A percentile compares a stretch with the other conserved stretches of the same genome.
Evolutionary conservation across 176 grass and related monocot species (phyloP).

Genomic region (Lolium rigidum): DNA sequence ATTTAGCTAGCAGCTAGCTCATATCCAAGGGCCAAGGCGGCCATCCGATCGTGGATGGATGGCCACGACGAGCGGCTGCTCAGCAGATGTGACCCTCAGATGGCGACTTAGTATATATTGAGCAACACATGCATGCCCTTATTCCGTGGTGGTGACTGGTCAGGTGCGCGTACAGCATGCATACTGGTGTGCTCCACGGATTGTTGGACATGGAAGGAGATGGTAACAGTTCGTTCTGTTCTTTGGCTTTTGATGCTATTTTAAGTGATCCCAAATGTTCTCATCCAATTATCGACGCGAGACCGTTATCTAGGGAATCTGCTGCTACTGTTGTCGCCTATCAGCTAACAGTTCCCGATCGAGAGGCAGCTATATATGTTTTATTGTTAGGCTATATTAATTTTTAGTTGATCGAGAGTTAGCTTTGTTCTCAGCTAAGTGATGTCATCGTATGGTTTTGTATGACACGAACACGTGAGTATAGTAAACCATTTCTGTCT

Average conservation of each 20-base stretch:
- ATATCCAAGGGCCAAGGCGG: not conserved
- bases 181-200: not conserved
- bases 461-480: too few relatives aligned
- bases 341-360: not conserved
- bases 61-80: not conserved
- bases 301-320: not conserved
- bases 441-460: too few relatives aligned
- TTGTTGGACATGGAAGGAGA: not conserved
- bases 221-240: not conserved
- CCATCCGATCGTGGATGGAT: not conserved
- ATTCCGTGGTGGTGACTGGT: not conserved
- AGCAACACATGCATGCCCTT: not conserved
- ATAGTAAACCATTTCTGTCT: too few relatives aligned
- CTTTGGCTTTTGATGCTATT: not conserved
- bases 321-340: not conserved
- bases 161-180: not conserved
- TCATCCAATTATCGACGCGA: not conserved
- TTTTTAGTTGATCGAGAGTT: too few relatives aligned
- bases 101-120: not conserved
- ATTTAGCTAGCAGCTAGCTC: not conserved
- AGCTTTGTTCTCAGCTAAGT: too few relatives aligned
- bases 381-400: too few relatives aligned
- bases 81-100: not conserved
- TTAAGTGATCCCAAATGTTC: not conserved
- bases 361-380: not conserved